phyloP scores from a whole-genome alignment of 345 rosid species.

The Trapa bicornis region DNA sequence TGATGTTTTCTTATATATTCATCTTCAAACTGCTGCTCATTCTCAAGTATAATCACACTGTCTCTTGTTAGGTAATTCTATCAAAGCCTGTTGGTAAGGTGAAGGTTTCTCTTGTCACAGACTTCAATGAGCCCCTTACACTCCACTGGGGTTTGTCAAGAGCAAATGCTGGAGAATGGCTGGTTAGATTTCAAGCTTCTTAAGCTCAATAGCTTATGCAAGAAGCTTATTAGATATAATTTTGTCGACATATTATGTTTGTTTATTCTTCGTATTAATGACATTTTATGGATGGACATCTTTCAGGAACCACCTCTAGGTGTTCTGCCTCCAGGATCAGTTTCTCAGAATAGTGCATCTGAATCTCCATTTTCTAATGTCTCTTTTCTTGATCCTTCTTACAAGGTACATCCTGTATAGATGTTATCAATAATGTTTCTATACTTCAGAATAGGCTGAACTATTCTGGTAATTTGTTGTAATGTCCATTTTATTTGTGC shows the following conservation, averaged over 20 bases:
- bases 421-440: constrained; percentile 9
- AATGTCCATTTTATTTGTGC: constrained; percentile 9
- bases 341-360: constrained; percentile 39
- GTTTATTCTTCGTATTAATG: constrained; percentile 10
- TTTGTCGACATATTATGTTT: constrained; percentile 7
- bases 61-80: constrained; percentile 51
- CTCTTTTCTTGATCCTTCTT: constrained; percentile 36
- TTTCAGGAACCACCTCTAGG: constrained; percentile 71
- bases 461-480: neutral
- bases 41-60: constrained; percentile 1
- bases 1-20: neutral
- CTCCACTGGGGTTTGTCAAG: constrained; percentile 97
- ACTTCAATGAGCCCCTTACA: constrained; percentile 53
- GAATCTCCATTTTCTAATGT: constrained; percentile 41
- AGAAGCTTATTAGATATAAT: constrained; percentile 2
- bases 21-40: neutral
- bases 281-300: constrained; percentile 17
- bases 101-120: constrained; percentile 57
- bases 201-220: neutral
- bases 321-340: constrained; percentile 66
- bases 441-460: neutral
- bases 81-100: constrained; percentile 51
- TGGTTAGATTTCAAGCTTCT: constrained; percentile 40
- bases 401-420: constrained; percentile 34
- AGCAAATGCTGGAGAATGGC: constrained; percentile 71